Evolutionary conservation across 2,329 filamentous ascomycete genomes (phyloP), one percentile per base, ranked within the genome.

Genomic region (Nothopassalora personata): DNA sequence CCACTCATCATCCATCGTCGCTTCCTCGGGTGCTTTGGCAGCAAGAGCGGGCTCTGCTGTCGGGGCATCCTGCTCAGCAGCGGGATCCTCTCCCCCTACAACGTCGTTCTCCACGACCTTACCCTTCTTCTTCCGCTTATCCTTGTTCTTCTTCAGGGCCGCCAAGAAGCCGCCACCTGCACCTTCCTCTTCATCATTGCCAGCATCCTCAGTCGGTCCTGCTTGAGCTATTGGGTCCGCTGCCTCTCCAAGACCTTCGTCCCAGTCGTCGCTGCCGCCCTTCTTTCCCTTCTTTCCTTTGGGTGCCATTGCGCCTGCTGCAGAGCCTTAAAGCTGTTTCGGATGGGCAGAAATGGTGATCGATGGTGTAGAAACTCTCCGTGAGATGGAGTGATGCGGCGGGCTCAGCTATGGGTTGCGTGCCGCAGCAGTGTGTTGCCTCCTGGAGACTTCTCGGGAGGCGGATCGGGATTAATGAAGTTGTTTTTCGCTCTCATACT

Each of bases 221-320:
- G 77, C 76, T 61, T 83, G 77, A 54, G 81, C 80, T 56, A 82
- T 79, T 7, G 88, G 86, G 64, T 84, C 83, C 70, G 86, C 82
- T 61, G 81, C 80, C 79, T 97, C 93, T 70, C 91, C 92, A 57
- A 97, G 81, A 64, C 96, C 91, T 57, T 89, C 86, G 76, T 97
- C 94, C 93, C 93, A 97, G 81, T 97, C 91, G 71, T 96, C 90
- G 73, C 51, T 58, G 45, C 89, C 85, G 45, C 89, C 85, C 74
- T 86, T 87, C 82, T 93, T 95, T 77, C 87, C 89, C 74, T 87
- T 88, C 84, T 96, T 97, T 83, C 94, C 95, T 81, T 97, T 97
- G 63, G 92, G 92, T 72, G 92, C 80, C 93, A 97, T 97, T 31
- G 58, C 36, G 30, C 27, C 27, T 34, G 13, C 13, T 18, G 13